Conservation (phyloP, 139 green algal genomes). For the Micractinium sp. region DNA sequence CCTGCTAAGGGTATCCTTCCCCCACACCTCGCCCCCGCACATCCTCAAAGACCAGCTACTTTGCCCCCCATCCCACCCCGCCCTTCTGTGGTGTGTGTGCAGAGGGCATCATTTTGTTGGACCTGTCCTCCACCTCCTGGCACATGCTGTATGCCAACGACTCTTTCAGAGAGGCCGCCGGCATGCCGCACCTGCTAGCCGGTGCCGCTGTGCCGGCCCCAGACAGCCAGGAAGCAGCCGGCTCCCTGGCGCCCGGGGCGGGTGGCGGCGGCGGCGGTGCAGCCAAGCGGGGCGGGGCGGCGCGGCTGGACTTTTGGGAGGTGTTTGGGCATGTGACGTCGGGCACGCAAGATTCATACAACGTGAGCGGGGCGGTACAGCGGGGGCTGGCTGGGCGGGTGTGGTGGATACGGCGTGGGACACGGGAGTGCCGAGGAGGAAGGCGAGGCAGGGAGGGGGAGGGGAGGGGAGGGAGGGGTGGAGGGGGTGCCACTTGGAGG, state of each 20-base stretch:
- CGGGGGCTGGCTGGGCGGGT: too few relatives aligned
- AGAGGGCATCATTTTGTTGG: conserved; percentile 73
- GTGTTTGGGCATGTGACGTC: not conserved
- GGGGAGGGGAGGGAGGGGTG: too few relatives aligned
- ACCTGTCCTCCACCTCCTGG: conserved; percentile 65
- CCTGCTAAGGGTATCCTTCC: too few relatives aligned
- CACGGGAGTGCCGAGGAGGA: too few relatives aligned
- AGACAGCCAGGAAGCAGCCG: too few relatives aligned
- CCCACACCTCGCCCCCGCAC: not conserved
- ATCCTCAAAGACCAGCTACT: not conserved
- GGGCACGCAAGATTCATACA: not conserved
- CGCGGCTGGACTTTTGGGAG: conserved; percentile 7
- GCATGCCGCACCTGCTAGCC: conserved; percentile 2
- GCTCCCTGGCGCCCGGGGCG: too few relatives aligned
- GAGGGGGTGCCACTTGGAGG: too few relatives aligned
- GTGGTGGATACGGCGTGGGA: not conserved
- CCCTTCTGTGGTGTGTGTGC: conserved; percentile 33
- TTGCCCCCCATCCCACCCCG: not conserved
- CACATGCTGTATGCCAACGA: conserved; percentile 83
- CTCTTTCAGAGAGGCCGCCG: conserved; percentile 44
- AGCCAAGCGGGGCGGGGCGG: too few relatives aligned
- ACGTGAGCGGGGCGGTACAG: not conserved
- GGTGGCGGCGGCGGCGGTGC: not conserved
- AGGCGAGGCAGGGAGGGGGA: too few relatives aligned
- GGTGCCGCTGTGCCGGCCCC: not conserved